phyloP scores from a whole-genome alignment of 2,329 filamentous ascomycete species.

The Cercospora brassicicola region DNA sequence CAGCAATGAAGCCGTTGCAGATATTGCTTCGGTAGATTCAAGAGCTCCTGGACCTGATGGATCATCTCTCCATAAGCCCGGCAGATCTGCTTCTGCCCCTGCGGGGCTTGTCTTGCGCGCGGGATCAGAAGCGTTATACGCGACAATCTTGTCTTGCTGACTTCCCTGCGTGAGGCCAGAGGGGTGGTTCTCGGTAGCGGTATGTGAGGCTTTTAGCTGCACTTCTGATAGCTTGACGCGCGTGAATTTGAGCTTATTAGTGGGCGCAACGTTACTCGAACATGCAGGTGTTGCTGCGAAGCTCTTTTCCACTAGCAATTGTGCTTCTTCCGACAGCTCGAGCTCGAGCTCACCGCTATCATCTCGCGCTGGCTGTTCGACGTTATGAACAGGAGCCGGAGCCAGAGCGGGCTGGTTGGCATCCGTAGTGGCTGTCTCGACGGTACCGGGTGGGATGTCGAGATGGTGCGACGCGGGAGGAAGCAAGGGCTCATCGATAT shows the following conservation, averaged over 20 bases:
- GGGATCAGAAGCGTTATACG: background rate
- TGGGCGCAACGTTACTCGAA: background rate
- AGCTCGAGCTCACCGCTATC: background rate
- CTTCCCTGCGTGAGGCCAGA: background rate
- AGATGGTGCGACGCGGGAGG: background rate
- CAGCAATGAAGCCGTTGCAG: background rate
- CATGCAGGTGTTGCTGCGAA: background rate
- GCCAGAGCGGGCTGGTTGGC: background rate
- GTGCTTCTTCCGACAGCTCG: background rate
- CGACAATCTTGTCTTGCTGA: background rate
- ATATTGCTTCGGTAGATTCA: background rate
- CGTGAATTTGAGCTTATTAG: constrained; percentile 6
- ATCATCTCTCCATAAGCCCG: background rate
- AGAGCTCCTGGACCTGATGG: background rate
- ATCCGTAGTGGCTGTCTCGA: background rate
- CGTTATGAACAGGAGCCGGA: background rate
- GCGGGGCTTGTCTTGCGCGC: background rate
- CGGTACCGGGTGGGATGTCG: background rate
- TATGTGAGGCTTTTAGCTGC: background rate
- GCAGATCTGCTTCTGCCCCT: background rate
- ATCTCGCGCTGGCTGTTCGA: background rate
- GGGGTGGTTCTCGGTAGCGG: background rate
- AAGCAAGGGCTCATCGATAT: background rate
- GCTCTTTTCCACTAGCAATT: constrained; percentile 6
- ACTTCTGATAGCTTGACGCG: background rate